Evolutionary conservation across 345 rosid genomes (phyloP), one percentile per base, ranked within the genome.

Genomic region (Brassica rapa): DNA sequence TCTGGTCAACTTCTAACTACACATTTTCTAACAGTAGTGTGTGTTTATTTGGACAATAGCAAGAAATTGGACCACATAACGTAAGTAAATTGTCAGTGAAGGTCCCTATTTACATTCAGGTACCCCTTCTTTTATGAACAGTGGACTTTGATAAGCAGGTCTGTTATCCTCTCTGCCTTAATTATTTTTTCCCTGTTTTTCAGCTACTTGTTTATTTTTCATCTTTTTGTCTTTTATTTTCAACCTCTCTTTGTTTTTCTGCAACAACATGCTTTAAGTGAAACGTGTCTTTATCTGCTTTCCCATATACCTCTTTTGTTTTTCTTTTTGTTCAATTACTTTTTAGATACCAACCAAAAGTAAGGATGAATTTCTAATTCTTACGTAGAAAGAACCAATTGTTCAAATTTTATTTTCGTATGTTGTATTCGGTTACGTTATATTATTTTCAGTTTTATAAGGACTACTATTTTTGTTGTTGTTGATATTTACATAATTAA

Each of bases 261-360:
- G 82, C 74, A 73, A 73, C 82, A 75, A 74, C 74, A 43, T 74
- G 71, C 79, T 75, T 80, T 80, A 74, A 80, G 79, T 80, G 79
- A 74, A 80, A 80, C 64, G 57, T 70, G 80, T 80, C 83, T 69
- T 74, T 80, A 74, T 80, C 83, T 74, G 68, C 79, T 80, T 80
- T 80, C 82, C 75, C 25, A 24, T 24, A 80, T 74, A 62, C 78
- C 73, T 67, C 69, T 68, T 67, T 62, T 57, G 15, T 25, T 68
- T 73, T 14, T 37, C 21, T 80, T 80, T 74, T 68, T 25, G 57
- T 63, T 74, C 71, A 63, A 19, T 78, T 66, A 80, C 79, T 74
- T 80, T 80, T 74, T 57, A 68, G 49, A 63, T 63, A 69, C 75
- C 75, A 80, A 74, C 62, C 62, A 74, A 73, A 61, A 12, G 56